Conservation (phyloP, 1,284 basidiomycete species). For the Polyporus tsugae region DNA sequence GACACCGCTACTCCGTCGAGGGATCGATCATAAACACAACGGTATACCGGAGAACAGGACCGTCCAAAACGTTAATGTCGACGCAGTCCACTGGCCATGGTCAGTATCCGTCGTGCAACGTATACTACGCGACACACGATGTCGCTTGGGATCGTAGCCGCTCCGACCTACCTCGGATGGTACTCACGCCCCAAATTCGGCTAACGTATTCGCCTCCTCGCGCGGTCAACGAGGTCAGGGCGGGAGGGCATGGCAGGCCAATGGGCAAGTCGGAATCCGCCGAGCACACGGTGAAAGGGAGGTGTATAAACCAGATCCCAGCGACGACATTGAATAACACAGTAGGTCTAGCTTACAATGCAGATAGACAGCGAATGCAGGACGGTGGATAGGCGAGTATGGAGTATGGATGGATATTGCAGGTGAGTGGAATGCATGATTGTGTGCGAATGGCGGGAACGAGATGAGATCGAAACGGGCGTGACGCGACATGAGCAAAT, state of each 20-base stretch:
- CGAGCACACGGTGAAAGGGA: not conserved
- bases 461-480: conserved; percentile 39
- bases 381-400: conserved; percentile 12
- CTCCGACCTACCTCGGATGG: not conserved
- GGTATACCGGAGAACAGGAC: too few relatives aligned
- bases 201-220: not conserved
- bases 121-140: not conserved
- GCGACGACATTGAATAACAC: conserved; percentile 39
- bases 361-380: conserved; percentile 36
- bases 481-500: conserved; percentile 35
- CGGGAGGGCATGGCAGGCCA: too few relatives aligned
- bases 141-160: not conserved
- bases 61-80: too few relatives aligned
- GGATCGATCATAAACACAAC: not conserved
- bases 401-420: conserved; percentile 23
- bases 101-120: not conserved
- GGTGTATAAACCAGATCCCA: conserved; percentile 19
- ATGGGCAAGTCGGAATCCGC: not conserved
- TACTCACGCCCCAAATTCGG: conserved; percentile 1
- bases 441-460: conserved; percentile 8
- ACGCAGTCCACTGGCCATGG: too few relatives aligned
- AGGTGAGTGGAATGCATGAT: conserved; percentile 18
- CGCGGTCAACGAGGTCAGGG: not conserved
- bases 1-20: not conserved
- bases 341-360: conserved; percentile 54